These are phyloP conservation scores for Leersia perrieri DNA, from an alignment of 176 grass and related monocot genomes.

Conservation along the genomic window DNA sequence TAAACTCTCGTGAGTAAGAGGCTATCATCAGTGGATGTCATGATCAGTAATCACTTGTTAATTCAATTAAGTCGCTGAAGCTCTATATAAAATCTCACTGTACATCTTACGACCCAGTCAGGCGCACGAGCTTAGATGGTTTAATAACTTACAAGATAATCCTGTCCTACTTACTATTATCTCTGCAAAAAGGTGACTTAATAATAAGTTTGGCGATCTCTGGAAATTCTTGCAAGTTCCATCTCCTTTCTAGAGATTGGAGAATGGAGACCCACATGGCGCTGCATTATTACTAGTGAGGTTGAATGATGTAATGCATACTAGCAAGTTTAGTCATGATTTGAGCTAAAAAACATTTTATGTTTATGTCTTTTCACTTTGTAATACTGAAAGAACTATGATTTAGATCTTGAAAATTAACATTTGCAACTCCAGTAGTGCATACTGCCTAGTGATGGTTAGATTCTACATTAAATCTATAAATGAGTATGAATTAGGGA, in stretches of 20 bases:
- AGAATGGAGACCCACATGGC: background rate
- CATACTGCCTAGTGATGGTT: background rate
- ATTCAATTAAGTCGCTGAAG: background rate
- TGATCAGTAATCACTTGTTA: background rate
- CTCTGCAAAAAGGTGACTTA: background rate
- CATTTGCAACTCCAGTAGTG: background rate
- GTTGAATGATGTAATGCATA: background rate
- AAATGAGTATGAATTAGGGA: background rate
- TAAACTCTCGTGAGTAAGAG: background rate
- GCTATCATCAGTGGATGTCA: background rate
- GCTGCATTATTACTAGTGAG: background rate
- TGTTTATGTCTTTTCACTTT: background rate
- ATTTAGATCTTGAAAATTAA: constrained; percentile 3
- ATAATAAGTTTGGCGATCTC: background rate
- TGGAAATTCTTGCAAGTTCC: background rate
- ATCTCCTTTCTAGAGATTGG: background rate
- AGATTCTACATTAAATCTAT: background rate
- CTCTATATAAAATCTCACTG: too few species aligned
- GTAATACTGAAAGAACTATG: background rate
- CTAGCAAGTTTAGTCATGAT: background rate
- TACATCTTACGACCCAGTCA: too few species aligned
- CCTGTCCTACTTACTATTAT: background rate
- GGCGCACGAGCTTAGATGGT: background rate
- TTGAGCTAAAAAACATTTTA: background rate
- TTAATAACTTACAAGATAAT: background rate